Evolutionary conservation across 2,329 filamentous ascomycete genomes (phyloP).

Genomic region (Sporothrix inflata): DNA sequence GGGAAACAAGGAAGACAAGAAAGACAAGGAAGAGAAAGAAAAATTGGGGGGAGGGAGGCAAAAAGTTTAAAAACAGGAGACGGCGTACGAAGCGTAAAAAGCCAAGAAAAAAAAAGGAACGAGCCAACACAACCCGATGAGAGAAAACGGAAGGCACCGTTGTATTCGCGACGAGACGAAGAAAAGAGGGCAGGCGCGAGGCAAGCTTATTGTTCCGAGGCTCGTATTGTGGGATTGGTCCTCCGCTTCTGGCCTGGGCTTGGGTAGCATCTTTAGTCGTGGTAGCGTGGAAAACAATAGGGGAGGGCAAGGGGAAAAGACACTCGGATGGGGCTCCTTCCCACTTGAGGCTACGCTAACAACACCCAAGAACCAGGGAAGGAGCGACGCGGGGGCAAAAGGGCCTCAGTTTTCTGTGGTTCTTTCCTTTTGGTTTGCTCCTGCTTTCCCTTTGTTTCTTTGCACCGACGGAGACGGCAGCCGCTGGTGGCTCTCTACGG

Average conservation of each 20-base stretch:
- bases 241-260: neutral
- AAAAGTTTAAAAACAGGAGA: slow-evolving; percentile 16
- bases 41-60: neutral
- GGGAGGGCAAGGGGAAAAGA: neutral
- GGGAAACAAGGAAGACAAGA: neutral
- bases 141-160: slow-evolving; percentile 1
- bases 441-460: neutral
- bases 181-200: neutral
- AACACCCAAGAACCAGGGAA: neutral
- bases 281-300: slow-evolving; percentile 14
- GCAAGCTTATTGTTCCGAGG: slow-evolving; percentile 5
- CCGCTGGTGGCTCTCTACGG: neutral
- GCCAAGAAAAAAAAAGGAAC: neutral
- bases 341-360: slow-evolving; percentile 21
- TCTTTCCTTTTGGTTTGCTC: slow-evolving; percentile 4
- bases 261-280: neutral
- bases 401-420: neutral
- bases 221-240: neutral
- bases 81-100: neutral
- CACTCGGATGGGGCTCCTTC: neutral
- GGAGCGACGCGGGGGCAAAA: slow-evolving; percentile 23
- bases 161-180: neutral
- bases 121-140: neutral
- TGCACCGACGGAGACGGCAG: neutral
- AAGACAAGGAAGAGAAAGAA: neutral